These are phyloP conservation scores for Nicotiana tabacum DNA, from an alignment of 257 asterid genomes.

Conservation along the genomic window DNA sequence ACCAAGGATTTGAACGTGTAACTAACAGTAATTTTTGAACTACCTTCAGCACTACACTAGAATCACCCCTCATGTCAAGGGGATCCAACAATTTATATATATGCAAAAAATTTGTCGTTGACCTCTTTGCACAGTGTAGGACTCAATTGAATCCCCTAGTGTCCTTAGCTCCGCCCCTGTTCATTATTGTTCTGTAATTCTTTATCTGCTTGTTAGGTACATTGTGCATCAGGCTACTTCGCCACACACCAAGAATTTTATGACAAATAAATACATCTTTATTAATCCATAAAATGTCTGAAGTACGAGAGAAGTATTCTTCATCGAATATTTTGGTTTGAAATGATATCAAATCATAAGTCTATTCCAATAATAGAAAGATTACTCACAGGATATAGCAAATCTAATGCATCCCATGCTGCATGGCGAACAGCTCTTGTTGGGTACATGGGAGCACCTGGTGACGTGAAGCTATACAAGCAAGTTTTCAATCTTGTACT, in stretches of 20 bases:
- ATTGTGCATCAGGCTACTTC: not conserved
- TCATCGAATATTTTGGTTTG: not conserved
- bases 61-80: too few species aligned
- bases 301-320: not conserved
- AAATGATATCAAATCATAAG: not conserved
- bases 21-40: too few species aligned
- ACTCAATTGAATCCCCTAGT: too few species aligned
- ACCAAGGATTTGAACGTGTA: too few species aligned
- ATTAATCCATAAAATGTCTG: not conserved
- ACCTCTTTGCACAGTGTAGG: too few species aligned
- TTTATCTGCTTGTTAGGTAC: not conserved
- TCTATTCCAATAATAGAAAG: constrained; percentile 1
- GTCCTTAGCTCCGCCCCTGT: too few species aligned
- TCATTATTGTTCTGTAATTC: not conserved
- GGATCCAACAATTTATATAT: too few species aligned
- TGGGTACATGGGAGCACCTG: constrained; percentile 98
- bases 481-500: constrained; percentile 86
- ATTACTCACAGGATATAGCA: constrained; percentile 84
- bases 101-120: too few species aligned
- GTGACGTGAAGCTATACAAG: constrained; percentile 94
- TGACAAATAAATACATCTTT: not conserved
- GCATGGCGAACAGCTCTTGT: constrained; percentile 98
- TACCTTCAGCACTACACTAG: too few species aligned
- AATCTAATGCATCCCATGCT: constrained; percentile 86
- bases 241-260: not conserved